phyloP scores from a whole-genome alignment of 495 filamentous ascomycete species.

The Neurospora tetrasperma region DNA sequence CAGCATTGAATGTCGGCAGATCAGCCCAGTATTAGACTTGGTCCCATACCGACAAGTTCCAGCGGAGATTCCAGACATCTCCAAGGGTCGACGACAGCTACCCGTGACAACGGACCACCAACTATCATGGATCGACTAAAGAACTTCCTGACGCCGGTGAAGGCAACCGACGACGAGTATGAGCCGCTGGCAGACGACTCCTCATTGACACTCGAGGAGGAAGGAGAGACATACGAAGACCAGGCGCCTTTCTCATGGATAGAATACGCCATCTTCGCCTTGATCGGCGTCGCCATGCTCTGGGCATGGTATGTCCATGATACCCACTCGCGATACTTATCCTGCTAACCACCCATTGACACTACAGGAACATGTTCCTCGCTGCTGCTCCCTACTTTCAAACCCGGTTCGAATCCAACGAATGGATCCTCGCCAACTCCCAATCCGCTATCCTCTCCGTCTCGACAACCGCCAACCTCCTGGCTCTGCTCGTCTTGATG shows the following conservation, averaged over 20 bases:
- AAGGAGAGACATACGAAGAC: conserved; percentile 23
- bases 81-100: not conserved
- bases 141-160: conserved; percentile 16
- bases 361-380: conserved; percentile 90
- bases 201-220: conserved; percentile 17
- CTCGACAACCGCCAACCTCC: conserved; percentile 71
- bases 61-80: not conserved
- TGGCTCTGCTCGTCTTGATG: conserved; percentile 60
- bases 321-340: not conserved
- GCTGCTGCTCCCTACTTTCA: conserved; percentile 92
- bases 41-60: not conserved
- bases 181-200: conserved; percentile 43
- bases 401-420: conserved; percentile 59
- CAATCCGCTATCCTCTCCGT: conserved; percentile 83
- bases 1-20: not conserved
- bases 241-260: conserved; percentile 56
- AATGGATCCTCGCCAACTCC: conserved; percentile 67
- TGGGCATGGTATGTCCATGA: conserved; percentile 74
- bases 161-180: conserved; percentile 41
- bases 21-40: not conserved
- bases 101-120: not conserved
- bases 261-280: conserved; percentile 73
- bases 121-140: conserved; percentile 21
- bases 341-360: not conserved
- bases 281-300: conserved; percentile 89